Evolutionary conservation across 73 alveolate genomes (phyloP).

Genomic region (Effrenium voratum): DNA sequence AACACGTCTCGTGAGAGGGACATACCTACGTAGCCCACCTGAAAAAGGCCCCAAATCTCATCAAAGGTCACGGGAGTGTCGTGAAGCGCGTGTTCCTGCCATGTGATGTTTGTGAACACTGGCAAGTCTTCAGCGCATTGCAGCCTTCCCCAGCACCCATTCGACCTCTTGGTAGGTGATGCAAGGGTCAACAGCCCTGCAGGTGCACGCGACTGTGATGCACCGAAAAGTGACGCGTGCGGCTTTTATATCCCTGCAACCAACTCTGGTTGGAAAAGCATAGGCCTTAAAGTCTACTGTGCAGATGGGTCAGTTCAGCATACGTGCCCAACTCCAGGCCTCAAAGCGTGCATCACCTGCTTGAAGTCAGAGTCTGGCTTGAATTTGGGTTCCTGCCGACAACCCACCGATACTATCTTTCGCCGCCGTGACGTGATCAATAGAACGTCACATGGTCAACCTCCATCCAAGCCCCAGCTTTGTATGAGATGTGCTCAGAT

Average conservation of each 20-base stretch:
- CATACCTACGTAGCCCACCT: too few species aligned
- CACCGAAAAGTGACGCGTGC: not conserved
- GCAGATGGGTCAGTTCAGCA: not conserved
- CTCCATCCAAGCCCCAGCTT: too few species aligned
- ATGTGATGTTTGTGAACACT: not conserved
- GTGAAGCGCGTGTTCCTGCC: not conserved
- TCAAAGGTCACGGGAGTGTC: slow-evolving; percentile 24
- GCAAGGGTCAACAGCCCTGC: slow-evolving; percentile 44
- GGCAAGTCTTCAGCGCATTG: not conserved
- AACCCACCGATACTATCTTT: too few species aligned
- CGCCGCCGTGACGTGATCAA: too few species aligned
- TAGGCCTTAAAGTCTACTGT: not conserved
- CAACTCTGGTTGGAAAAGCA: not conserved
- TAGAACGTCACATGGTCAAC: too few species aligned
- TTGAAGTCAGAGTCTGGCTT: not conserved
- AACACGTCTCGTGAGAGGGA: too few species aligned
- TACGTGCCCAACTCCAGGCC: not conserved
- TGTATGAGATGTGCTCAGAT: too few species aligned
- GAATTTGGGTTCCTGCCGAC: not conserved
- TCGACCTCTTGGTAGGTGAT: slow-evolving; percentile 27
- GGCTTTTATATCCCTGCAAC: not conserved
- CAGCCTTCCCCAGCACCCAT: slow-evolving; percentile 70
- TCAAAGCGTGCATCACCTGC: slow-evolving; percentile 22
- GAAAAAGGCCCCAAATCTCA: slow-evolving; percentile 34
- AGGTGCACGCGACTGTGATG: not conserved